Evolutionary conservation across 1,284 basidiomycete species (phyloP).

Genomic region (Mycena citricolor): DNA sequence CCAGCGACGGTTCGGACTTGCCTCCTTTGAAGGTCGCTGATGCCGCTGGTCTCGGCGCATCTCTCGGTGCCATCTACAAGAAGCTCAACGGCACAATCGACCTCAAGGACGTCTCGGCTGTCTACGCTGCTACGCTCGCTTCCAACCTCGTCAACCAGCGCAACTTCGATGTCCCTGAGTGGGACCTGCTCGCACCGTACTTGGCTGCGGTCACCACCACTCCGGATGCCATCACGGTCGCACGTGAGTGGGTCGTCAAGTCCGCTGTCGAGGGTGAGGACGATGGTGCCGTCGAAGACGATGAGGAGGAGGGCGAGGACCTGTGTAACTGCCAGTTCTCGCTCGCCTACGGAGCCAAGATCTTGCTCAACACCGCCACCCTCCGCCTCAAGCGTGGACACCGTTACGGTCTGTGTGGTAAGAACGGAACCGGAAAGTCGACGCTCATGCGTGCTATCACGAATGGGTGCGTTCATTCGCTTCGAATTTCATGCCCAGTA

Average conservation of each 20-base stretch:
- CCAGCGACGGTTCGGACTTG: constrained; percentile 85
- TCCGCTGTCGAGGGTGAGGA: constrained; percentile 80
- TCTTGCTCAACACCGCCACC: constrained; percentile 92
- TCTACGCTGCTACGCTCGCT: constrained; percentile 80
- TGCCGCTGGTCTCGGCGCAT: constrained; percentile 60
- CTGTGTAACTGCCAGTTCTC: constrained; percentile 99
- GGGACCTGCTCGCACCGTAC: constrained; percentile 83
- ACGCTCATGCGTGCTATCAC: constrained; percentile 97
- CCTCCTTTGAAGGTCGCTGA: constrained; percentile 81
- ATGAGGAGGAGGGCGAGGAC: constrained; percentile 97
- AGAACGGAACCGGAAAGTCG: constrained; percentile 98
- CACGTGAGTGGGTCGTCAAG: constrained; percentile 86
- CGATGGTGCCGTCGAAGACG: constrained; percentile 71
- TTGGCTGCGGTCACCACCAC: constrained; percentile 65
- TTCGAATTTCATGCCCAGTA: constrained; percentile 1
- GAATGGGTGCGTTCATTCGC: constrained; percentile 52
- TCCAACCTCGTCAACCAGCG: constrained; percentile 86
- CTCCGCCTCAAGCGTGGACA: constrained; percentile 98
- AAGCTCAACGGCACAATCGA: constrained; percentile 71
- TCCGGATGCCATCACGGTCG: constrained; percentile 68
- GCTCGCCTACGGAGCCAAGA: constrained; percentile 98
- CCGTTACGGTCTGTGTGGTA: constrained; percentile 97
- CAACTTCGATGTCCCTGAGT: constrained; percentile 88
- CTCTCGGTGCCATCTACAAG: constrained; percentile 79
- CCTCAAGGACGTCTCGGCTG: constrained; percentile 56